Percentiles rank a stretch among this genome's conserved stretches.
phyloP scores from a whole-genome alignment of 768 basidiomycete genomes.

The Tulasnella sp. region DNA sequence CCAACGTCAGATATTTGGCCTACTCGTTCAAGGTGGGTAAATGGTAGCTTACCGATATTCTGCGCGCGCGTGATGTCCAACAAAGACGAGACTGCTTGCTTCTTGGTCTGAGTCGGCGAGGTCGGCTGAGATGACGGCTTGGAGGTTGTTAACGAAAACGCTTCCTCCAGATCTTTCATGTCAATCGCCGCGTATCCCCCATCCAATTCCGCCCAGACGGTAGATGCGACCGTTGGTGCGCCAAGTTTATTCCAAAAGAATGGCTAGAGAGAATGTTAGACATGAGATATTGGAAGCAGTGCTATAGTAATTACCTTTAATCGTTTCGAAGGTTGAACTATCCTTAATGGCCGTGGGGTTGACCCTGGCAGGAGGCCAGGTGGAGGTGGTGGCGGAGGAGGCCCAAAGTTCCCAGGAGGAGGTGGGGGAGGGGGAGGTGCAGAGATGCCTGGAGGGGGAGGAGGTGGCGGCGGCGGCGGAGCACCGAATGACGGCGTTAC shows the following conservation, averaged over 20 bases:
- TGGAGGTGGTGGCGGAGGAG: constrained; percentile 1
- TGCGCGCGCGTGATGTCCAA: constrained; percentile 82
- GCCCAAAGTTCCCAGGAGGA: not conserved
- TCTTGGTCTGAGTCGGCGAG: constrained; percentile 51
- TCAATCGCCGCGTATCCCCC: constrained; percentile 51
- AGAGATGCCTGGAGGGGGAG: not conserved
- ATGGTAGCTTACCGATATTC: constrained; percentile 64
- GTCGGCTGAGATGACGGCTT: constrained; percentile 49
- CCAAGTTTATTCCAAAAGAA: constrained; percentile 90
- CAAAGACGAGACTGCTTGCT: constrained; percentile 67
- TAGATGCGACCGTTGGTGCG: constrained; percentile 48
- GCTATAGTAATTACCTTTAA: constrained; percentile 45
- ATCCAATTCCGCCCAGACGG: constrained; percentile 71
- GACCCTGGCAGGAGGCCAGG: not conserved
- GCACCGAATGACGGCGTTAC: no score
- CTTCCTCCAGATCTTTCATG: constrained; percentile 71
- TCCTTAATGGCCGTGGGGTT: constrained; percentile 14
- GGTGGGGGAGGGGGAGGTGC: not conserved
- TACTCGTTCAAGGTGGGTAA: not conserved
- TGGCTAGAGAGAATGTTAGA: constrained; percentile 49
- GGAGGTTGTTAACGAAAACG: constrained; percentile 62
- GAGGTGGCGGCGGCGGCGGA: not conserved
- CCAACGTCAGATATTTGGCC: not conserved
- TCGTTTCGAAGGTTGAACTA: constrained; percentile 55
- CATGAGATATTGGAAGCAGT: not conserved